phyloP scores from a whole-genome alignment of 2,329 filamentous ascomycete species.

The Paecilomyces variotii region DNA sequence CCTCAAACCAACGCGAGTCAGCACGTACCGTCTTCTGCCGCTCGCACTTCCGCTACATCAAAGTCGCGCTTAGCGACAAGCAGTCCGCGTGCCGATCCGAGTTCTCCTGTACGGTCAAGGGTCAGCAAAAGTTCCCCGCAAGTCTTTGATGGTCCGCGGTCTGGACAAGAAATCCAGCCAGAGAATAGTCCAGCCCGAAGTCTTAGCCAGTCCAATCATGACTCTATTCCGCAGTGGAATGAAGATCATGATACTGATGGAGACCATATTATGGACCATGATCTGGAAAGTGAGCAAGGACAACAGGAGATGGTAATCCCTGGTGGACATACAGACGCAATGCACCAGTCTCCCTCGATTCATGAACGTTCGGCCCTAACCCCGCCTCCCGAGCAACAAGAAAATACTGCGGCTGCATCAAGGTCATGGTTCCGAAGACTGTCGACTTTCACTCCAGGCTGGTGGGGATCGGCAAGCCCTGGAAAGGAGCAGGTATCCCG shows the following conservation, averaged over 20 bases:
- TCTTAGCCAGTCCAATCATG: background rate
- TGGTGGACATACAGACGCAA: background rate
- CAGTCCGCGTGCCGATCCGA: background rate
- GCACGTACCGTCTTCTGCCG: slow-evolving; percentile 1
- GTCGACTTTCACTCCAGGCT: slow-evolving; percentile 9
- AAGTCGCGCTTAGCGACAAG: background rate
- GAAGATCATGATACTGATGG: background rate
- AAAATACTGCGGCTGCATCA: slow-evolving; percentile 15
- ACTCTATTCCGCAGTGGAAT: background rate
- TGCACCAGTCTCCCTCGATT: background rate
- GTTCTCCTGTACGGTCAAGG: slow-evolving; percentile 1
- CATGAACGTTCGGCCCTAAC: background rate
- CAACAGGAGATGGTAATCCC: background rate
- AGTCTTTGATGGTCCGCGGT: slow-evolving; percentile 10
- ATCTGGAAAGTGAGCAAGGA: slow-evolving; percentile 4
- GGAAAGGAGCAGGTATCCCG: background rate
- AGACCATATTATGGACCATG: background rate
- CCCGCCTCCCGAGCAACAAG: background rate
- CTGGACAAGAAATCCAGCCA: slow-evolving; percentile 13
- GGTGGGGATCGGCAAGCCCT: slow-evolving; percentile 6
- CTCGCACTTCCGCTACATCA: background rate
- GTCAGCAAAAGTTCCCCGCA: slow-evolving; percentile 8
- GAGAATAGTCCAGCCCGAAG: slow-evolving; percentile 3
- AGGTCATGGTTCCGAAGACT: slow-evolving; percentile 29
- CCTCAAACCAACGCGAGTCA: slow-evolving; percentile 16